Evolutionary conservation across 2,329 filamentous ascomycete genomes (phyloP).

Genomic region (Neofusicoccum umdonicola): DNA sequence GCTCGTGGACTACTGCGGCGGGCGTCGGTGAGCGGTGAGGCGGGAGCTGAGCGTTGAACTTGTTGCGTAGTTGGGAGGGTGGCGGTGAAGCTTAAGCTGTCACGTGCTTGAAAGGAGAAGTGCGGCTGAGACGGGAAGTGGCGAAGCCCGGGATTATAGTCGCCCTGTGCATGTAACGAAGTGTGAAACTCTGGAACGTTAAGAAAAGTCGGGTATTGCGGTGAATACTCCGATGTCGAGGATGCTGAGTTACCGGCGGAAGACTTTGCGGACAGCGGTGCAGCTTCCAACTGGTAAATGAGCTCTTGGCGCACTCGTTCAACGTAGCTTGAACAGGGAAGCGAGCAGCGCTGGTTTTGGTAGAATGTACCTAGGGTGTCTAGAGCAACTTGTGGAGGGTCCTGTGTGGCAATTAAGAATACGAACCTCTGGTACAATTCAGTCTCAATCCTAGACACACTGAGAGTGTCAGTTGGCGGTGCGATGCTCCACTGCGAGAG

Average conservation of each 20-base stretch:
- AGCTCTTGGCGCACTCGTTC: constrained; percentile 16
- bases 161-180: constrained; percentile 20
- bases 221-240: neutral
- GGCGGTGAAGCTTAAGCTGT: constrained; percentile 15
- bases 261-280: neutral
- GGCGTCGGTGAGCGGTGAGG: constrained; percentile 8
- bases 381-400: constrained; percentile 6
- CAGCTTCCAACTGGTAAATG: neutral
- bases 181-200: neutral
- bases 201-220: neutral
- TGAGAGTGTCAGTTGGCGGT: neutral
- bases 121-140: constrained; percentile 14
- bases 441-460: constrained; percentile 17
- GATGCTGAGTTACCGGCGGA: neutral
- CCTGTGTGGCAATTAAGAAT: constrained; percentile 16
- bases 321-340: constrained; percentile 9
- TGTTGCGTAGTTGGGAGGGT: neutral
- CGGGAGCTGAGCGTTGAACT: constrained; percentile 6
- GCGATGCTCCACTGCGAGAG: constrained; percentile 32
- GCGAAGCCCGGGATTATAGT: neutral
- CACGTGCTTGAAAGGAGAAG: constrained; percentile 6
- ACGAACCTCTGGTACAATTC: constrained; percentile 23
- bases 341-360: neutral
- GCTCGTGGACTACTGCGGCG: neutral
- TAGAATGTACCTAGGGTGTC: constrained; percentile 11